phyloP scores from a whole-genome alignment of 345 rosid genomes.

The Kandelia obovata region DNA sequence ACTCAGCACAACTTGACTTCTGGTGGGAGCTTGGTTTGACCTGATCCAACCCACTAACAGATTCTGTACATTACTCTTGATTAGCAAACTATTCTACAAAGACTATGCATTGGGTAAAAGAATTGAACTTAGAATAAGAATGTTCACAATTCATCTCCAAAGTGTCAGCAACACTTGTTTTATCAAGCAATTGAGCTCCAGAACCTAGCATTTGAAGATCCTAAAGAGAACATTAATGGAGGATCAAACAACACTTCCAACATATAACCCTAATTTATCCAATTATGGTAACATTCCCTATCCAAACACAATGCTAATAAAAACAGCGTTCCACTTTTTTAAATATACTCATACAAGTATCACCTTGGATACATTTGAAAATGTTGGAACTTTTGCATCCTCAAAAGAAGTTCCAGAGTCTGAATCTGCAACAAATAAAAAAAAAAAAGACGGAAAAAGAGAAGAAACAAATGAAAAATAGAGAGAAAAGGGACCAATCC shows the following conservation, averaged over 20 bases:
- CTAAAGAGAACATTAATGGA: conserved; percentile 24
- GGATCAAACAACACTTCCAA: conserved; percentile 2
- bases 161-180: conserved; percentile 32
- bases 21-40: conserved; percentile 15
- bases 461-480: conserved; percentile 1
- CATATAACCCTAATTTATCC: neutral
- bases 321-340: neutral
- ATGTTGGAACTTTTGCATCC: conserved; percentile 43
- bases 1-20: conserved; percentile 16
- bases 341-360: conserved; percentile 6
- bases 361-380: conserved; percentile 44
- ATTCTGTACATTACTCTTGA: conserved; percentile 10
- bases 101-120: neutral
- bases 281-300: neutral
- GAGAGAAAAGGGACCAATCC: neutral
- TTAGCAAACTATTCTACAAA: neutral
- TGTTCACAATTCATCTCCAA: conserved; percentile 57
- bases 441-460: neutral
- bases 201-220: conserved; percentile 39
- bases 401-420: conserved; percentile 57
- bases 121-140: neutral
- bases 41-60: conserved; percentile 19
- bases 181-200: conserved; percentile 43
- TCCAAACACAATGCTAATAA: neutral
- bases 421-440: conserved; percentile 41